Evolutionary conservation across 2,329 filamentous ascomycete species (phyloP).

Genomic region (Phialocephala subalpina): DNA sequence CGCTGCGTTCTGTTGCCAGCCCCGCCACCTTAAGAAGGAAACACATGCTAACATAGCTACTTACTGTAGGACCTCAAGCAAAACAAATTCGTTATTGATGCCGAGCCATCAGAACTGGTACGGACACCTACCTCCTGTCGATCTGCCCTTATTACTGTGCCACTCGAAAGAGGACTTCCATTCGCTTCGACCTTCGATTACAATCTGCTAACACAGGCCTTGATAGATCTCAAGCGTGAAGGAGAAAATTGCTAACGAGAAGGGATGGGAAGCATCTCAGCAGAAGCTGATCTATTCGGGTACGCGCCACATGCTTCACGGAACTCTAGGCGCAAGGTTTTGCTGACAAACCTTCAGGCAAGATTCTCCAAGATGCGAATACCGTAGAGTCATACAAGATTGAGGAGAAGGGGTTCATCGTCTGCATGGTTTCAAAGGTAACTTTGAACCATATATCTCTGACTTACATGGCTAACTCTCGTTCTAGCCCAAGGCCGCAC

Average conservation of each 20-base stretch:
- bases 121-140: slow-evolving; percentile 43
- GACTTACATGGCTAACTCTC: slow-evolving; percentile 33
- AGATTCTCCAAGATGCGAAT: slow-evolving; percentile 97
- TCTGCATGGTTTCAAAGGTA: slow-evolving; percentile 98
- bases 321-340: slow-evolving; percentile 14
- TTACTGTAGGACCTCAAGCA: slow-evolving; percentile 90
- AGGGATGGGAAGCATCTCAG: slow-evolving; percentile 89
- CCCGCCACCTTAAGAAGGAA: slow-evolving; percentile 36
- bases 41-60: slow-evolving; percentile 37
- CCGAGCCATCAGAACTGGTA: slow-evolving; percentile 92
- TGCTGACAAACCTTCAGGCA: slow-evolving; percentile 67
- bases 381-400: slow-evolving; percentile 98
- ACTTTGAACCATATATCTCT: slow-evolving; percentile 28
- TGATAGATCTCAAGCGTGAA: slow-evolving; percentile 86
- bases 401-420: slow-evolving; percentile 99
- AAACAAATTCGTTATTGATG: slow-evolving; percentile 96
- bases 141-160: neutral
- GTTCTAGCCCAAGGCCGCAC: slow-evolving; percentile 71
- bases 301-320: slow-evolving; percentile 53
- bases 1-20: slow-evolving; percentile 26
- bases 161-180: neutral
- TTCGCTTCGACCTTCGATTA: neutral
- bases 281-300: slow-evolving; percentile 99
- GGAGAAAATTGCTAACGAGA: slow-evolving; percentile 89
- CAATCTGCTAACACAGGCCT: slow-evolving; percentile 23